Evolutionary conservation across 1,284 basidiomycete genomes (phyloP).

Genomic region (Afroboletus lepidellus): DNA sequence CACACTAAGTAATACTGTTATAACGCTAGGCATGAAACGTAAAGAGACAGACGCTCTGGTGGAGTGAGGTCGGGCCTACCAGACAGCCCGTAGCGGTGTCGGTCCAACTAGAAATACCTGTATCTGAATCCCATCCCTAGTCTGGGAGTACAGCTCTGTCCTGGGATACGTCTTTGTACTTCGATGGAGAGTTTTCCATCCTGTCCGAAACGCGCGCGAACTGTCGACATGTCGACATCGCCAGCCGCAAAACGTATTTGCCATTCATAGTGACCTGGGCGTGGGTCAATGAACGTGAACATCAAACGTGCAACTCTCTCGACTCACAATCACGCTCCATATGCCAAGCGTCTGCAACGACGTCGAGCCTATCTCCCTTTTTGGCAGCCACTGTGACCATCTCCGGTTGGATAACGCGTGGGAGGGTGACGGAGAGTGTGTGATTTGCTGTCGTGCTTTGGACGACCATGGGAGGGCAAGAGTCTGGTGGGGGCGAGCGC

Average conservation of each 20-base stretch:
- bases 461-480: conserved; percentile 41
- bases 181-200: conserved; percentile 46
- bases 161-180: conserved; percentile 31
- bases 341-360: conserved; percentile 59
- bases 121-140: conserved; percentile 33
- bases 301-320: conserved; percentile 1
- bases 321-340: conserved; percentile 51
- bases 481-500: conserved; percentile 37
- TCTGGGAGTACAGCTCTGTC: conserved; percentile 24
- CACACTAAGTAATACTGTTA: conserved; percentile 22
- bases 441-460: conserved; percentile 37
- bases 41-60: conserved; percentile 7
- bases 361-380: conserved; percentile 48
- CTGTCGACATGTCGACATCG: conserved; percentile 47
- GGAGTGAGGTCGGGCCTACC: not conserved
- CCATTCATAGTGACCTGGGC: conserved; percentile 56
- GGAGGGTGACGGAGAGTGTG: conserved; percentile 41
- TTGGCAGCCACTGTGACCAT: conserved; percentile 57
- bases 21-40: conserved; percentile 16
- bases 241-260: conserved; percentile 45
- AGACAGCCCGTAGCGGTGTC: conserved; percentile 1
- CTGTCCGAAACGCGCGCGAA: conserved; percentile 46
- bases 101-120: conserved; percentile 21
- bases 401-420: conserved; percentile 45
- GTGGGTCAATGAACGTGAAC: conserved; percentile 5